Percentiles rank a stretch among this genome's conserved stretches.
Evolutionary conservation across 805 yeast species (phyloP).

Genomic region (Myxozyma udenii): DNA sequence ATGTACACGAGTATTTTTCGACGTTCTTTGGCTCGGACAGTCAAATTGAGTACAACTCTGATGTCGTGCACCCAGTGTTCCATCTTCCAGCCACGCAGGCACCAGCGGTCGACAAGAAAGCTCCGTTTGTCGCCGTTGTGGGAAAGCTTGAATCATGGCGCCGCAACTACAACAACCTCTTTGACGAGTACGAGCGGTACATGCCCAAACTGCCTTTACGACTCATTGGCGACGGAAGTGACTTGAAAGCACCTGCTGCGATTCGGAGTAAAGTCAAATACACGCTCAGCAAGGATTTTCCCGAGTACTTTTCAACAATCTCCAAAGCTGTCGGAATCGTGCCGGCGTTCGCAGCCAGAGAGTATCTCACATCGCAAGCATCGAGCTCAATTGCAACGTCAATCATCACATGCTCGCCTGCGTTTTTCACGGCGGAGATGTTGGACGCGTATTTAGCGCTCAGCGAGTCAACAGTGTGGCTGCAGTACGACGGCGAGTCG

Average conservation of each 20-base stretch:
- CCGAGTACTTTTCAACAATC: conserved; percentile 7
- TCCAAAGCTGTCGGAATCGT: conserved; percentile 10
- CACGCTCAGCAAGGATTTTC: conserved; percentile 1
- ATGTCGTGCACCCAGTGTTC: conserved; percentile 18
- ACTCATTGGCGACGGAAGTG: conserved; percentile 11
- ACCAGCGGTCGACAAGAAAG: background rate
- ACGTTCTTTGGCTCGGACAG: conserved; percentile 7
- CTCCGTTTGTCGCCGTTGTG: conserved; percentile 15
- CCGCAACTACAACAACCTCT: conserved; percentile 12
- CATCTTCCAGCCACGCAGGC: background rate
- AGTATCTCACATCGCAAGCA: conserved; percentile 10
- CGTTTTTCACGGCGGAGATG: conserved; percentile 4
- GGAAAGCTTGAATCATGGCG: conserved; percentile 19
- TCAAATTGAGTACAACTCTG: conserved; percentile 7
- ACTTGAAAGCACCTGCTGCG: background rate
- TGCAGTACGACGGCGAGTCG: conserved; percentile 16
- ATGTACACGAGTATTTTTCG: conserved; percentile 15
- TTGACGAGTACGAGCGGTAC: conserved; percentile 10
- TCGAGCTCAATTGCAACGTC: conserved; percentile 17
- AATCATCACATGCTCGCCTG: conserved; percentile 22
- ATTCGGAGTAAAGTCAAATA: conserved; percentile 5
- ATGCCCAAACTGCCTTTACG: conserved; percentile 7
- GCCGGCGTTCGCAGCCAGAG: conserved; percentile 10
- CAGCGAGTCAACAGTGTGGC: conserved; percentile 14
- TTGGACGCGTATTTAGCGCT: conserved; percentile 6